phyloP scores from a whole-genome alignment of 2,329 filamentous ascomycete genomes.

The Colletotrichum kahawae region DNA sequence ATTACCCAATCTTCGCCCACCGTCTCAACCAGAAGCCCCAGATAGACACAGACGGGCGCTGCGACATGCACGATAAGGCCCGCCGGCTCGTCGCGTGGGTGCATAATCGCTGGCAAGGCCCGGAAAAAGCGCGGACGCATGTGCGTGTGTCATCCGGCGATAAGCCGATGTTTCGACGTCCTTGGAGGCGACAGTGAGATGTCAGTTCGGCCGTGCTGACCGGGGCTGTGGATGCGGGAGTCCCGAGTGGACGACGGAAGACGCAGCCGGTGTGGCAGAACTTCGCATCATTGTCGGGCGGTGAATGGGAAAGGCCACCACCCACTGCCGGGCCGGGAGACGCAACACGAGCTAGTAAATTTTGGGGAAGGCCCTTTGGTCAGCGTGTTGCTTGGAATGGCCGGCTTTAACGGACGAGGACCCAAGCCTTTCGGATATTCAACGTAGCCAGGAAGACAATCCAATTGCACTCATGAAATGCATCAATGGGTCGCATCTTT shows the following conservation, averaged over 20 bases:
- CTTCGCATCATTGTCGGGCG: not conserved
- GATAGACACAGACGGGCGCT: not conserved
- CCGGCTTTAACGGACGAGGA: not conserved
- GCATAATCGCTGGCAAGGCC: not conserved
- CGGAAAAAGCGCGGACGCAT: not conserved
- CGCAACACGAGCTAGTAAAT: not conserved
- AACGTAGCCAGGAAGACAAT: rapidly evolving
- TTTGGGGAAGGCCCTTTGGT: not conserved
- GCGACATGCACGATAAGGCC: not conserved
- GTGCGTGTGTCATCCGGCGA: not conserved
- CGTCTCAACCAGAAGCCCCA: not conserved
- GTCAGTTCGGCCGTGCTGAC: not conserved
- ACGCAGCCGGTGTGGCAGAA: not conserved
- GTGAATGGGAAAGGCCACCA: not conserved
- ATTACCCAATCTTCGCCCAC: not conserved
- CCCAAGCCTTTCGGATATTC: not conserved
- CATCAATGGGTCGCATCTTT: not conserved
- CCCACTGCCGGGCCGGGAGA: not conserved
- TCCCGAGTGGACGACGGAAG: not conserved
- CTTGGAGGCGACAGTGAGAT: not conserved
- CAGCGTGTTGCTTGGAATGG: not conserved
- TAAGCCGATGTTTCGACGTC: not conserved
- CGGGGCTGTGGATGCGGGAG: not conserved
- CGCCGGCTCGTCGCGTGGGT: not conserved
- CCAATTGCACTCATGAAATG: not conserved